These are phyloP conservation scores for Rosa multiflora DNA, from an alignment of 306 rosid genomes.

Conservation along the genomic window DNA sequence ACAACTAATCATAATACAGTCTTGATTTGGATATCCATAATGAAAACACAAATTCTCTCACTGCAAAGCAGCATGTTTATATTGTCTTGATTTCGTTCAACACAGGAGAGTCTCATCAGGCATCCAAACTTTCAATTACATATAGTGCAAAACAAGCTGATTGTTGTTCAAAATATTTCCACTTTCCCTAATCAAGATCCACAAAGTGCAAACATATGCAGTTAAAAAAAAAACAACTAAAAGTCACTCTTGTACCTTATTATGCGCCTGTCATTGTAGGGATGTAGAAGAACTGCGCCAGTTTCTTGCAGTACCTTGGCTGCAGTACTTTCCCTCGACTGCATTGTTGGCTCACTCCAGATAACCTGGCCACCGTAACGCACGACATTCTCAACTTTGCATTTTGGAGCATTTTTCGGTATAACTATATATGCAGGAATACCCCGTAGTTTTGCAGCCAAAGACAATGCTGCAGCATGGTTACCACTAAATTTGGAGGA, in stretches of 20 bases:
- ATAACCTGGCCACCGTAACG: too few relatives aligned
- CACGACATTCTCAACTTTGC: too few relatives aligned
- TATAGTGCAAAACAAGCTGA: not conserved
- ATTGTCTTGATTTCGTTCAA: not conserved
- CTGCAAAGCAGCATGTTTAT: not conserved
- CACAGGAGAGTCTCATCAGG: not conserved
- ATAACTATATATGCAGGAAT: too few relatives aligned
- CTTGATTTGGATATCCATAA: not conserved
- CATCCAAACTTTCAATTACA: not conserved
- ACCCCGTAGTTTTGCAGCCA: too few relatives aligned
- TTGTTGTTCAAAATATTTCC: not conserved
- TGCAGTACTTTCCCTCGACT: too few relatives aligned
- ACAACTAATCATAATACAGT: not conserved
- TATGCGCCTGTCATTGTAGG: conserved; percentile 75
- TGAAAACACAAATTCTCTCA: not conserved
- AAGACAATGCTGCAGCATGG: too few relatives aligned
- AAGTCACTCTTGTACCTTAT: conserved; percentile 50
- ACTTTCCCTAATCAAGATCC: not conserved
- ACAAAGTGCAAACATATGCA: not conserved
- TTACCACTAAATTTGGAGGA: too few relatives aligned
- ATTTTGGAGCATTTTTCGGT: too few relatives aligned
- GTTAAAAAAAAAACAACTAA: not conserved
- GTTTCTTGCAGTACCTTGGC: conserved; percentile 75
- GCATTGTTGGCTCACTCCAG: too few relatives aligned
- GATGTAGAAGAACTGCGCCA: conserved; percentile 76